Conservation (phyloP, 441 rosid genomes). For the Arabidopsis hybrid region DNA sequence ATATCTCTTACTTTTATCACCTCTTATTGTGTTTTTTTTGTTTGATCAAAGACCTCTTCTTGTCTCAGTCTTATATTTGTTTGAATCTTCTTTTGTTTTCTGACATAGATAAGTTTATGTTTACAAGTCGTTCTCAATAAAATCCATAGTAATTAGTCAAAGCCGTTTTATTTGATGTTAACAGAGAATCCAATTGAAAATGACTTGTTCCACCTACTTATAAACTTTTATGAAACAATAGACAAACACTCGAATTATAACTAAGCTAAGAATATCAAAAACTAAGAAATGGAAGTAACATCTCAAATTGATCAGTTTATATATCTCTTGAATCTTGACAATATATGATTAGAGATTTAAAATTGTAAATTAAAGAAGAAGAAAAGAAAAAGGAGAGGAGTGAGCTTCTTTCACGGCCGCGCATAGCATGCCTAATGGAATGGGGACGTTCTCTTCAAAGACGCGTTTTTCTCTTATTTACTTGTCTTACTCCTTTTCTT, state of each 20-base stretch:
- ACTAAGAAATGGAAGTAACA: neutral
- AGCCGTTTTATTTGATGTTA: constrained; percentile 20
- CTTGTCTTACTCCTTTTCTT: constrained; percentile 30
- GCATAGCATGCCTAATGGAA: constrained; percentile 47
- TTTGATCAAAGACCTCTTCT: too few relatives aligned
- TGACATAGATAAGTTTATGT: neutral
- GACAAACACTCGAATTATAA: constrained; percentile 6
- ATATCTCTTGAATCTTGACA: neutral
- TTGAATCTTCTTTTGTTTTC: neutral
- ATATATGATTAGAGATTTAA: too few relatives aligned
- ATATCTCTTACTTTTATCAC: neutral
- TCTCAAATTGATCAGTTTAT: neutral
- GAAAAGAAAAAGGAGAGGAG: constrained; percentile 29
- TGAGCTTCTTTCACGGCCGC: constrained; percentile 51
- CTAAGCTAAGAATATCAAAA: constrained; percentile 2
- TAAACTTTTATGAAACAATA: constrained; percentile 26
- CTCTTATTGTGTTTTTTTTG: neutral
- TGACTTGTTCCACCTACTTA: constrained; percentile 32
- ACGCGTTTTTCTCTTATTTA: constrained; percentile 43
- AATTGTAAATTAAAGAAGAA: neutral
- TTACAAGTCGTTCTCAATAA: constrained; percentile 13
- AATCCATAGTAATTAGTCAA: constrained; percentile 34
- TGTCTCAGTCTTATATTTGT: constrained; percentile 8
- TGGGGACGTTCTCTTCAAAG: constrained; percentile 48
- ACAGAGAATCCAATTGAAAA: constrained; percentile 41